Percentiles rank a stretch among this genome's conserved stretches.
phyloP scores from a whole-genome alignment of 805 yeast species.

The Grigorovia humatica region DNA sequence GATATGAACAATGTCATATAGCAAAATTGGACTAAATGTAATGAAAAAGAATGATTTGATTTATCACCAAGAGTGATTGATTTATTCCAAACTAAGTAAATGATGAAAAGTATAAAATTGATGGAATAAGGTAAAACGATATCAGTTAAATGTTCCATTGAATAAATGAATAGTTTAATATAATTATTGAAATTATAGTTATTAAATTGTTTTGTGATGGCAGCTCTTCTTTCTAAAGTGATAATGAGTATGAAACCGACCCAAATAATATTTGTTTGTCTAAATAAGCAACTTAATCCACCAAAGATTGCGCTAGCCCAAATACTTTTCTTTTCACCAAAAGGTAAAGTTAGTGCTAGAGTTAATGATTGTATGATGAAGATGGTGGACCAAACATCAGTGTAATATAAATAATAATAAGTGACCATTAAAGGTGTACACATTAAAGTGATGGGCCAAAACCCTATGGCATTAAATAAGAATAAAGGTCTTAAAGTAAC shows the following conservation, averaged over 20 bases:
- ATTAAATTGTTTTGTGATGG: constrained; percentile 32
- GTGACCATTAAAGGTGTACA: constrained; percentile 64
- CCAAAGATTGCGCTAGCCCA: constrained; percentile 46
- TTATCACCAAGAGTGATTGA: constrained; percentile 91
- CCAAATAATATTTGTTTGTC: constrained; percentile 94
- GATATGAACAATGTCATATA: constrained; percentile 61
- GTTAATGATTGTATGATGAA: constrained; percentile 49
- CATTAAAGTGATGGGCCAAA: constrained; percentile 35
- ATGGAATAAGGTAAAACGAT: constrained; percentile 39
- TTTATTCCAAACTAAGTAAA: constrained; percentile 56
- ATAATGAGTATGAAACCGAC: constrained; percentile 47
- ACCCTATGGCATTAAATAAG: constrained; percentile 33
- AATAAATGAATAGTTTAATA: constrained; percentile 30
- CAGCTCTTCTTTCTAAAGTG: constrained; percentile 42
- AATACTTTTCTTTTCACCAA: constrained; percentile 28
- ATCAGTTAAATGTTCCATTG: constrained; percentile 28
- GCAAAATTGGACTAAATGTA: constrained; percentile 73
- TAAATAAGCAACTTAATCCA: constrained; percentile 54
- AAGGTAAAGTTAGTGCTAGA: constrained; percentile 33
- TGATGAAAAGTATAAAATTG: constrained; percentile 43
- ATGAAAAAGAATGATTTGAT: constrained; percentile 61
- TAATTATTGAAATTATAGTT: constrained; percentile 31
- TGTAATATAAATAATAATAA: constrained; percentile 72
- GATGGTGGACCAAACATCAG: constrained; percentile 87
- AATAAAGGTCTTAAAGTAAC: constrained; percentile 33